phyloP scores from a whole-genome alignment of 2,329 filamentous ascomycete species.

The Hawksworthiomyces lignivorus region DNA sequence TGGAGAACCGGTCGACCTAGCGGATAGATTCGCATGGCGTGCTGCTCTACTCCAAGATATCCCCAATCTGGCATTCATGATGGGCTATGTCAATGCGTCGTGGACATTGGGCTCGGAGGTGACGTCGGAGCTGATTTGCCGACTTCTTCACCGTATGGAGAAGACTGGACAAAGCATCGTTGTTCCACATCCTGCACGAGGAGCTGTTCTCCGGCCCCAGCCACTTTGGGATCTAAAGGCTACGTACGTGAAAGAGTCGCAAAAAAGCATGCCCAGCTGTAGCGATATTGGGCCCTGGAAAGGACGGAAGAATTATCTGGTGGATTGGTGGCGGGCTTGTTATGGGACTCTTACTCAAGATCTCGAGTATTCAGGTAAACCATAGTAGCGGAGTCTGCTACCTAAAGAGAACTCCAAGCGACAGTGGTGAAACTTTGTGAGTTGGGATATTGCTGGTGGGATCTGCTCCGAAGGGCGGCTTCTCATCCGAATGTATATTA shows the following conservation, averaged over 20 bases:
- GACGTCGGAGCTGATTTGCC: not conserved
- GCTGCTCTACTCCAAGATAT: not conserved
- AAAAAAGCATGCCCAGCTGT: not conserved
- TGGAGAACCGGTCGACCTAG: conserved; percentile 32
- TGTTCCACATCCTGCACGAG: too few relatives aligned
- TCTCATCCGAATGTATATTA: too few relatives aligned
- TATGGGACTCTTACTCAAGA: not conserved
- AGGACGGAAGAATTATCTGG: not conserved
- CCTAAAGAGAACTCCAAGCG: too few relatives aligned
- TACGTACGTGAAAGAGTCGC: not conserved
- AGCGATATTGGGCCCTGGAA: not conserved
- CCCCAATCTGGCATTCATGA: not conserved
- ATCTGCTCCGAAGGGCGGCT: too few relatives aligned
- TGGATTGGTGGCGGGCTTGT: not conserved
- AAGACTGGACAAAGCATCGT: too few relatives aligned
- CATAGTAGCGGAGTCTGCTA: too few relatives aligned
- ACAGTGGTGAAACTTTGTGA: too few relatives aligned
- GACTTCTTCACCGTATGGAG: not conserved
- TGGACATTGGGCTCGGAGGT: not conserved
- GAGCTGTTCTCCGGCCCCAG: not conserved
- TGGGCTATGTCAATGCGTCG: not conserved
- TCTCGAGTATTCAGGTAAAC: not conserved
- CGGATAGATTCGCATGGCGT: conserved; percentile 43
- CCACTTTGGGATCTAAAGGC: not conserved
- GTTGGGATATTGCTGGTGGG: too few relatives aligned